phyloP scores from a whole-genome alignment of 495 filamentous ascomycete species.

The Aspergillus ellipticus region DNA sequence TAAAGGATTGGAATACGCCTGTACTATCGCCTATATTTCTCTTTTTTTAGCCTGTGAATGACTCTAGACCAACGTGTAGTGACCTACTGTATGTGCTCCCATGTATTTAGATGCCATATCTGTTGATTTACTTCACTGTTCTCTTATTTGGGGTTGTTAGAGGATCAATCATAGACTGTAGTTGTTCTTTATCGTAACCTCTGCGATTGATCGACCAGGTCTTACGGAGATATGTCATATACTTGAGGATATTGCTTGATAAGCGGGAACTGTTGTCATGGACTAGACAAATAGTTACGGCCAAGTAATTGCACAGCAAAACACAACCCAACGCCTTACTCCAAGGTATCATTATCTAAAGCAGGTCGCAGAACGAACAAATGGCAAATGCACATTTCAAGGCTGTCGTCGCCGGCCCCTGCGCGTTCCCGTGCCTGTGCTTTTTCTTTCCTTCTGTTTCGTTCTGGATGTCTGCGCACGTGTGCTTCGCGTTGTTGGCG shows the following conservation, averaged over 20 bases:
- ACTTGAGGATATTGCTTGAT: not conserved
- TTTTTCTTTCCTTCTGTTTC: slow-evolving; percentile 36
- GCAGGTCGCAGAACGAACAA: not conserved
- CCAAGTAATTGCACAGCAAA: slow-evolving; percentile 15
- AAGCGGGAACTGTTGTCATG: not conserved
- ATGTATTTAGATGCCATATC: slow-evolving; percentile 24
- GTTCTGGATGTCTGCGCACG: slow-evolving; percentile 36
- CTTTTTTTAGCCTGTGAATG: slow-evolving; percentile 39
- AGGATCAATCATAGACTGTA: not conserved
- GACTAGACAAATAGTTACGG: not conserved
- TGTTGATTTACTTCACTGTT: not conserved
- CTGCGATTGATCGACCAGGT: no score
- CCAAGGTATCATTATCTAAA: slow-evolving; percentile 28
- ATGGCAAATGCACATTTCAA: slow-evolving; percentile 4
- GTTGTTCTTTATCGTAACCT: not conserved
- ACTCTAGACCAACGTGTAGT: slow-evolving; percentile 43
- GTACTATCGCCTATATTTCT: slow-evolving; percentile 39
- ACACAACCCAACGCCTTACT: slow-evolving; percentile 14
- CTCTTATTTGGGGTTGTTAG: not conserved
- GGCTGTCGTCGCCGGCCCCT: slow-evolving; percentile 36
- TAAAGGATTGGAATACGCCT: slow-evolving; percentile 45
- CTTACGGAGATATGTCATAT: not conserved
- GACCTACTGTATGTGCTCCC: slow-evolving; percentile 38
- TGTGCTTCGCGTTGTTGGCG: slow-evolving; percentile 35
- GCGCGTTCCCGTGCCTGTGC: slow-evolving; percentile 29